Percentiles rank a stretch among this genome's conserved stretches.
phyloP scores from a whole-genome alignment of 495 filamentous ascomycete genomes.

The Bacidia rubella region DNA sequence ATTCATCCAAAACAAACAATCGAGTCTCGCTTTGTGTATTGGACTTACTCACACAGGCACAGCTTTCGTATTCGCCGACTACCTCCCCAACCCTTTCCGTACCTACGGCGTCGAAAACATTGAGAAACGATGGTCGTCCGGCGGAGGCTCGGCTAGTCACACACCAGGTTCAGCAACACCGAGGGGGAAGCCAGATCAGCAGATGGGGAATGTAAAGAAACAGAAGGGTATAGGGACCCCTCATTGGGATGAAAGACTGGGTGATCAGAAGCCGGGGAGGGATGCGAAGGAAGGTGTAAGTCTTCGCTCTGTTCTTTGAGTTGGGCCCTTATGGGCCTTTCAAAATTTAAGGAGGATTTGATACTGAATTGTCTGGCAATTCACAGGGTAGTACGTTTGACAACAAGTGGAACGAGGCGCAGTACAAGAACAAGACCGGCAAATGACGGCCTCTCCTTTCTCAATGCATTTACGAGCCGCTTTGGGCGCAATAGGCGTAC shows the following conservation, averaged over 20 bases:
- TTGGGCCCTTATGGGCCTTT: no score
- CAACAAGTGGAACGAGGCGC: conserved; percentile 3
- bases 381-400: neutral
- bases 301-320: neutral
- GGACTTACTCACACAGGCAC: neutral
- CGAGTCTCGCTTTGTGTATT: neutral
- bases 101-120: conserved; percentile 22
- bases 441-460: conserved; percentile 1
- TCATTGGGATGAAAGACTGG: conserved; percentile 13
- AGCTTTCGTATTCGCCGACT: conserved; percentile 7
- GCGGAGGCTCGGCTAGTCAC: conserved; percentile 19
- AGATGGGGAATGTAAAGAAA: conserved; percentile 8
- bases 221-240: conserved; percentile 17
- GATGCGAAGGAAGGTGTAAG: neutral
- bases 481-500: no score
- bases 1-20: neutral
- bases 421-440: conserved; percentile 6
- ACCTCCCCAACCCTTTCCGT: conserved; percentile 11
- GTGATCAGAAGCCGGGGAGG: conserved; percentile 21
- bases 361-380: neutral
- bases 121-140: conserved; percentile 20
- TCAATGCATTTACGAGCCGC: neutral
- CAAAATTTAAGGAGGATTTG: neutral
- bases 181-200: conserved; percentile 14
- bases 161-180: conserved; percentile 16